These are phyloP conservation scores for Fermentozyma sake DNA, from an alignment of 1,139 yeast species.

Conservation along the genomic window DNA sequence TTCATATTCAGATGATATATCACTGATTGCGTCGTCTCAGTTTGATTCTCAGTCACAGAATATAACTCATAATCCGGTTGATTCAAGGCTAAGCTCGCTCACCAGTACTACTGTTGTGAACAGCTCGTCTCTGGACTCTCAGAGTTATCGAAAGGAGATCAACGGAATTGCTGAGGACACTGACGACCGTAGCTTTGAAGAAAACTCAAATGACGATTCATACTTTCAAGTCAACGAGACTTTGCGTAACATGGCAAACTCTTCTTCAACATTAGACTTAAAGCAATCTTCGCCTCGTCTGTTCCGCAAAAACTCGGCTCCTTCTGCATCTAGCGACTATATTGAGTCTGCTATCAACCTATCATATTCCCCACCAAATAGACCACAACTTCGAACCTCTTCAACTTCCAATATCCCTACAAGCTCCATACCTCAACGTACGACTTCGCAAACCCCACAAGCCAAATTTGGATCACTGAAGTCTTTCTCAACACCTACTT, in stretches of 20 bases:
- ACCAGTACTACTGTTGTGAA: conserved; percentile 30
- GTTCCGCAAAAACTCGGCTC: conserved; percentile 1
- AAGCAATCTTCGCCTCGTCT: conserved; percentile 4
- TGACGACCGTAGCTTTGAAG: conserved; percentile 9
- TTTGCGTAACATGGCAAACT: conserved; percentile 15
- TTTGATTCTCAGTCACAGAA: conserved; percentile 26
- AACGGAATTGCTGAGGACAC: conserved; percentile 5
- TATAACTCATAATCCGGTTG: conserved; percentile 10
- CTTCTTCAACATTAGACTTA: conserved; percentile 23
- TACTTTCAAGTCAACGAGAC: too few species aligned
- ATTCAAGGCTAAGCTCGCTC: conserved; percentile 37
- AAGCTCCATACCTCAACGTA: not conserved
- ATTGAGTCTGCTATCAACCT: conserved; percentile 1
- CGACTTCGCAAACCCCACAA: not conserved
- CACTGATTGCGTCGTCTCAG: conserved; percentile 33
- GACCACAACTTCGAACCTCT: conserved; percentile 1
- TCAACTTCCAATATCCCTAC: conserved; percentile 1
- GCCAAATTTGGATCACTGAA: conserved; percentile 1
- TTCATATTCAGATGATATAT: conserved; percentile 31
- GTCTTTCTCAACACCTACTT: conserved; percentile 3
- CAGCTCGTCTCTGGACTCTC: conserved; percentile 24
- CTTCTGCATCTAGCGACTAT: not conserved
- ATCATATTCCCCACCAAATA: not conserved
- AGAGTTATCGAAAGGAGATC: conserved; percentile 10
- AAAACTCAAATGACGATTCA: conserved; percentile 7